Evolutionary conservation across 1,284 basidiomycete genomes (phyloP).

Genomic region (Pyrrhoderma lamaoense): DNA sequence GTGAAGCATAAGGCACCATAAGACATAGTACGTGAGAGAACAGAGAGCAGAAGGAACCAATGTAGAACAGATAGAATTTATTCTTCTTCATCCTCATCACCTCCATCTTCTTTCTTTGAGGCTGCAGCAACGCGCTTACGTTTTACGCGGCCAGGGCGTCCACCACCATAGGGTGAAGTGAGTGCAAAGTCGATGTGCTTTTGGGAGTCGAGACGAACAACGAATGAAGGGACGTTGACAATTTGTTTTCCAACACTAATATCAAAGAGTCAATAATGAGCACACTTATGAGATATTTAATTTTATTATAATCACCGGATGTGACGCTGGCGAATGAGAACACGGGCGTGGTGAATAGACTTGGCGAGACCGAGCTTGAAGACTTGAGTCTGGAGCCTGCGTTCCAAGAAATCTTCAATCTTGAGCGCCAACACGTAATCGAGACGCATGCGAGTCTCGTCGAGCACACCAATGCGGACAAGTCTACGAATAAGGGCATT

Average conservation of each 20-base stretch:
- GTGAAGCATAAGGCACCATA: conserved; percentile 1
- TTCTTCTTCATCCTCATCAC: conserved; percentile 89
- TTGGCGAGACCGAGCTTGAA: conserved; percentile 99
- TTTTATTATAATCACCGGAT: conserved; percentile 57
- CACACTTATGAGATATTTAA: background rate
- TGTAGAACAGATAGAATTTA: conserved; percentile 28
- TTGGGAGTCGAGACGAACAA: conserved; percentile 95
- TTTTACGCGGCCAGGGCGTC: conserved; percentile 96
- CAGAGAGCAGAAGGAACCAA: background rate
- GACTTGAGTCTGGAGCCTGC: conserved; percentile 97
- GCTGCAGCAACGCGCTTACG: conserved; percentile 95
- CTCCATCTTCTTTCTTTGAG: conserved; percentile 86
- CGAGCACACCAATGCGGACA: conserved; percentile 99
- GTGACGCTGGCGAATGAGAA: conserved; percentile 95
- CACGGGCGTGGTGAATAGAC: conserved; percentile 98
- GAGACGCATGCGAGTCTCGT: conserved; percentile 97
- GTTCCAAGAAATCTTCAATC: conserved; percentile 99
- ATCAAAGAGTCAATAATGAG: too few species aligned
- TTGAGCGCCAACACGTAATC: conserved; percentile 99
- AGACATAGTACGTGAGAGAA: conserved; percentile 3
- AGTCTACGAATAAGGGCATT: conserved; percentile 99
- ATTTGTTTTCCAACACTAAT: conserved; percentile 98
- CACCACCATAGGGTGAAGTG: conserved; percentile 96
- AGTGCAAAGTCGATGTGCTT: conserved; percentile 99
- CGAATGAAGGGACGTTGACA: conserved; percentile 98